Conservation (phyloP, 2,329 filamentous ascomycete species). For the Tolypocladium ophioglossoides region DNA sequence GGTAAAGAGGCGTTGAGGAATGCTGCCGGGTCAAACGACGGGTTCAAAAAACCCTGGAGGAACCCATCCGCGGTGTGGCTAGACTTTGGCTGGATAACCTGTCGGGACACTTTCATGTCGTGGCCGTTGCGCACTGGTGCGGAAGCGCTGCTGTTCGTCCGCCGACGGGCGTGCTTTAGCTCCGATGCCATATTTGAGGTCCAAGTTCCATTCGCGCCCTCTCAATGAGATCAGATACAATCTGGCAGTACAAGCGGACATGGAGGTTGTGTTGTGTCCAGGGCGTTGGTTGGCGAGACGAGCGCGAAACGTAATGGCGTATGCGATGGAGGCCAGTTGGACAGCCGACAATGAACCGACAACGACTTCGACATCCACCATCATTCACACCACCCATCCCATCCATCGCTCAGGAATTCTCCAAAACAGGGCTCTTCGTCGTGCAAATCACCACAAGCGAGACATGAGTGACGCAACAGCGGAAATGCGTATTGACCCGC, state of each 20-base stretch:
- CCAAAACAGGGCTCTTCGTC: not conserved
- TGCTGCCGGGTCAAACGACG: slow-evolving; percentile 70
- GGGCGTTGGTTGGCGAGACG: not conserved
- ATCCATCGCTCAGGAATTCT: not conserved
- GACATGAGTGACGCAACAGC: slow-evolving; percentile 30
- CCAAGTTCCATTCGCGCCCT: not conserved
- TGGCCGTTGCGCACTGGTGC: slow-evolving; percentile 31
- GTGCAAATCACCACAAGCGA: slow-evolving; percentile 3
- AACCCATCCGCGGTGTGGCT: slow-evolving; percentile 60
- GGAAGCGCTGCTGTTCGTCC: slow-evolving; percentile 34
- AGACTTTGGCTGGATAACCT: slow-evolving; percentile 37
- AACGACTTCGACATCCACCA: not conserved
- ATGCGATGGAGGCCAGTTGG: not conserved
- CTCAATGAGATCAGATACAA: too few species aligned
- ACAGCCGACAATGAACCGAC: slow-evolving; percentile 24
- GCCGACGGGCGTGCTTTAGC: slow-evolving; percentile 25
- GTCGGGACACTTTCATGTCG: slow-evolving; percentile 24
- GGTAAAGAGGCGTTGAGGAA: slow-evolving; percentile 78
- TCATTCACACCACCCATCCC: not conserved
- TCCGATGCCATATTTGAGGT: slow-evolving; percentile 17
- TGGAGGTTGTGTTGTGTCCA: not conserved
- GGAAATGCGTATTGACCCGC: slow-evolving; percentile 52
- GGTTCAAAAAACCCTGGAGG: slow-evolving; percentile 63
- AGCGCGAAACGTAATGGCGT: not conserved
- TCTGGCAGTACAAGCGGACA: not conserved